Conservation (phyloP, 2,329 filamentous ascomycete species). For the Alternaria novae-zelandiae region DNA sequence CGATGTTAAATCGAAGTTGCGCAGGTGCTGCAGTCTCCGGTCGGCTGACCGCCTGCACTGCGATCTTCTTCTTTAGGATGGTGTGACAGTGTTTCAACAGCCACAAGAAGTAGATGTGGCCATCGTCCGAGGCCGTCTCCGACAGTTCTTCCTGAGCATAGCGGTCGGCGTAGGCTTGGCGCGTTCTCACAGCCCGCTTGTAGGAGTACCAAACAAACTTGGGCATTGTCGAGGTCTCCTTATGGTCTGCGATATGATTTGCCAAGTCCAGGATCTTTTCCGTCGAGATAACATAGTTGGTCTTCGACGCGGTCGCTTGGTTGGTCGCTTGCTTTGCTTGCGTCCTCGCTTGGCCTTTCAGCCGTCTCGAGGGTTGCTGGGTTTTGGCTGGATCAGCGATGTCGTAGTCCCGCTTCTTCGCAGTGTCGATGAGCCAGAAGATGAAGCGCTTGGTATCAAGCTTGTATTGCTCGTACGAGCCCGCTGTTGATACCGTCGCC, state of each 20-base stretch:
- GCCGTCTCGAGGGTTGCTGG: not conserved
- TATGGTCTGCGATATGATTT: not conserved
- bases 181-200: conserved; percentile 1
- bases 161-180: not conserved
- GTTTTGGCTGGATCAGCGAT: not conserved
- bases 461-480: conserved; percentile 2
- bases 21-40: not conserved
- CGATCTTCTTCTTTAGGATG: not conserved
- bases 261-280: not conserved
- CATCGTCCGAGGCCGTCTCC: not conserved
- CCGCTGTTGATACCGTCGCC: not conserved
- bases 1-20: not conserved
- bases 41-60: not conserved
- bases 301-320: not conserved
- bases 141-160: not conserved
- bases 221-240: not conserved
- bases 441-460: not conserved
- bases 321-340: not conserved
- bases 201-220: not conserved
- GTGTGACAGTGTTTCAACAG: not conserved
- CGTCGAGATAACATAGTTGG: not conserved
- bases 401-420: not conserved
- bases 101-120: not conserved
- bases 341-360: not conserved
- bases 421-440: not conserved